phyloP scores from a whole-genome alignment of 2,329 filamentous ascomycete genomes.

The Bertia moriformis region DNA sequence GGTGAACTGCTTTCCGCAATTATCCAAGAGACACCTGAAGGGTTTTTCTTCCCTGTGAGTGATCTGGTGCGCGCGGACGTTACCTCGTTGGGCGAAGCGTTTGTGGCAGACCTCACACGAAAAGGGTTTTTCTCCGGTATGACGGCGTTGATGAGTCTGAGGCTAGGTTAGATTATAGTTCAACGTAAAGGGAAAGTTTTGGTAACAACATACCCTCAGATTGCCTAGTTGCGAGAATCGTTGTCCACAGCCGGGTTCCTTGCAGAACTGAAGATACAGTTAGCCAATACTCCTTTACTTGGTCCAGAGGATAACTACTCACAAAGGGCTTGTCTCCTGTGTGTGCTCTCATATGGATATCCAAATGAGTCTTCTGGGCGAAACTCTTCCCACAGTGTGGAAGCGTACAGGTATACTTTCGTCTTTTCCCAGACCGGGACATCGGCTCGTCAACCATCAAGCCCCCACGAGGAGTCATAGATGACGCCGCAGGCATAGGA shows the following conservation, averaged over 20 bases:
- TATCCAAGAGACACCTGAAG: constrained; percentile 67
- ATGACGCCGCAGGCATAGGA: not conserved
- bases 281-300: not conserved
- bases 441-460: constrained; percentile 2
- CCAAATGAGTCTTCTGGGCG: constrained; percentile 80
- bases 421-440: constrained; percentile 27
- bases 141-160: constrained; percentile 72
- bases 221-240: constrained; percentile 84
- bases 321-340: constrained; percentile 75
- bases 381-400: constrained; percentile 70
- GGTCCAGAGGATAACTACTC: not conserved
- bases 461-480: not conserved
- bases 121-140: constrained; percentile 78
- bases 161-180: constrained; percentile 1
- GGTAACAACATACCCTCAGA: constrained; percentile 46
- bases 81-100: constrained; percentile 71
- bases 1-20: constrained; percentile 77
- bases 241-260: constrained; percentile 58
- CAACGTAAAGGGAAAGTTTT: constrained; percentile 3
- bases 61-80: constrained; percentile 69
- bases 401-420: constrained; percentile 60
- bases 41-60: constrained; percentile 67
- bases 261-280: constrained; percentile 28
- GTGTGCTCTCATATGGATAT: constrained; percentile 78
- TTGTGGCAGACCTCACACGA: constrained; percentile 68